Percentiles rank a stretch among this genome's conserved stretches.
Conservation (phyloP, 345 rosid species). For the Psidium guajava region DNA sequence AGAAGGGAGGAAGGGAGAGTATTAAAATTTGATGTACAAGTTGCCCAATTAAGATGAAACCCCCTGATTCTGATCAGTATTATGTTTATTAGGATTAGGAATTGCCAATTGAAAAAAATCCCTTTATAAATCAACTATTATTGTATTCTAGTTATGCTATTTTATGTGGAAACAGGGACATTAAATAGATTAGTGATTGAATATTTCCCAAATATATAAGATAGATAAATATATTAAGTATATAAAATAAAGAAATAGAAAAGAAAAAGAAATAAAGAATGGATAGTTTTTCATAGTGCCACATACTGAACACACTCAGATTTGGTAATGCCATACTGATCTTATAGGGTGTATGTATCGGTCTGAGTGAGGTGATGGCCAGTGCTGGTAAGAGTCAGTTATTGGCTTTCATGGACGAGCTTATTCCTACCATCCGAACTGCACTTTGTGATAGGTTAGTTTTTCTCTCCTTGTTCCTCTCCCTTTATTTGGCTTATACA, state of each 20-base stretch:
- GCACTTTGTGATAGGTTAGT: conserved; percentile 95
- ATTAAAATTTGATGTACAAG: neutral
- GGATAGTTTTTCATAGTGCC: neutral
- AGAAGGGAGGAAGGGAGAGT: neutral
- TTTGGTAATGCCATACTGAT: neutral
- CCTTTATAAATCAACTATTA: neutral
- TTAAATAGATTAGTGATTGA: neutral
- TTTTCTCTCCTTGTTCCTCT: neutral
- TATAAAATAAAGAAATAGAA: neutral
- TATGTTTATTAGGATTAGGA: neutral
- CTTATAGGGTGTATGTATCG: conserved; percentile 93
- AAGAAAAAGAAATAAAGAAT: neutral
- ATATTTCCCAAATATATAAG: neutral
- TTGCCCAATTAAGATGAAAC: neutral
- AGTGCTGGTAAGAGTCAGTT: conserved; percentile 94
- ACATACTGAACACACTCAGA: neutral
- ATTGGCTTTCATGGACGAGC: conserved; percentile 88
- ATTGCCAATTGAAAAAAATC: neutral
- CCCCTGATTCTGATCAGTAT: neutral
- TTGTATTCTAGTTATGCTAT: neutral
- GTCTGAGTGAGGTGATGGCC: conserved; percentile 97
- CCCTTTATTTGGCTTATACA: neutral
- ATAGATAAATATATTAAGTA: neutral
- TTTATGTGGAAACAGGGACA: neutral
- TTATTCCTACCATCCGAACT: conserved; percentile 83